Evolutionary conservation across 106 monocot genomes (phyloP).

Genomic region (Apostasia shenzhenica): DNA sequence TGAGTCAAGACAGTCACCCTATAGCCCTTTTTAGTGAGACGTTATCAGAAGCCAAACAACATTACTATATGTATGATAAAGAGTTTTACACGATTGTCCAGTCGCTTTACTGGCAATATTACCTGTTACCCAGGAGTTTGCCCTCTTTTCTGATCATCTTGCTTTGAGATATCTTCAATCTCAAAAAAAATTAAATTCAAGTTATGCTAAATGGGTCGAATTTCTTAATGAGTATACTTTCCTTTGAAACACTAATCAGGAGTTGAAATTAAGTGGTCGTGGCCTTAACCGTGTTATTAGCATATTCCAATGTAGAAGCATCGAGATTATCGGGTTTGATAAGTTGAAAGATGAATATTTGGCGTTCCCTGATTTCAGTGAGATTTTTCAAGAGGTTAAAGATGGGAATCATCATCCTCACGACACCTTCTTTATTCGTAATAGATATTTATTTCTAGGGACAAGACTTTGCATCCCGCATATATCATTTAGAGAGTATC

Average conservation of each 20-base stretch:
- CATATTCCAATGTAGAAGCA: background rate
- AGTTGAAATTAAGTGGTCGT: background rate
- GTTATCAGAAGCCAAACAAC: background rate
- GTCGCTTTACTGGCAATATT: background rate
- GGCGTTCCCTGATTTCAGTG: background rate
- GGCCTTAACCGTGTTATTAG: background rate
- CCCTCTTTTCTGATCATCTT: background rate
- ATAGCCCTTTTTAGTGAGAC: too few relatives aligned
- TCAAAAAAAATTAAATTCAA: background rate
- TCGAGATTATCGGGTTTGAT: background rate
- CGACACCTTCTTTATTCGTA: background rate
- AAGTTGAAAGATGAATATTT: background rate
- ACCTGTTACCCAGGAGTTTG: background rate
- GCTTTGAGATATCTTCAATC: background rate
- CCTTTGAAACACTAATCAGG: background rate
- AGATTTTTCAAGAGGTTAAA: too few relatives aligned
- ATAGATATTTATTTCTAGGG: background rate
- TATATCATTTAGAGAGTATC: background rate
- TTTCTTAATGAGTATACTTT: background rate
- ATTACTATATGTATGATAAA: background rate
- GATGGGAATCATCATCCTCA: too few relatives aligned
- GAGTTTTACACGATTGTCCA: background rate
- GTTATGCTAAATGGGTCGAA: background rate
- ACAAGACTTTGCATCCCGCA: background rate
- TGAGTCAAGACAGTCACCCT: too few relatives aligned